Evolutionary conservation across 352 stramenopile species (phyloP), one percentile per base, ranked within the genome.

Genomic region (Phytophthora kernoviae): DNA sequence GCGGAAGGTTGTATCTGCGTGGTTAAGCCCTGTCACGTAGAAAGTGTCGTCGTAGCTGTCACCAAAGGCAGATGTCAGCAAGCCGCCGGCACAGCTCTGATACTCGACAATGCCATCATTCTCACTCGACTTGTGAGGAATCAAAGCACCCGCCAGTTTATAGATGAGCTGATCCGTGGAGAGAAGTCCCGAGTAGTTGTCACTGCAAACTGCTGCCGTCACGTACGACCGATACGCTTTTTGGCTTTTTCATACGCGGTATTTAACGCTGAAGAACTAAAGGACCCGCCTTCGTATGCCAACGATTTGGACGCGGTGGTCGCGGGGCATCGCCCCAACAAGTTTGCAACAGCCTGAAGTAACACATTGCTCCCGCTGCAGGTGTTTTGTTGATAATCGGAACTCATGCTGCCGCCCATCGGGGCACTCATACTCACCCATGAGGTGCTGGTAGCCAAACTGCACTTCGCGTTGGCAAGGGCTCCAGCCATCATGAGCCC

Each of bases 21-120:
- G 76, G 50, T 87, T 88, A n/a, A 87, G 40, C 43, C 71, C 71
- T 7, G 73, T 76, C 50, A 72, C 49, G 52, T 88, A 88, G 59
- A 81, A 79, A 5, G 17, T 46, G 10, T 52, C 70, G 1, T 22
- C 44, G 62, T 78, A 87, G 10, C 34, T 58, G 24, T 66, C 58
- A 36, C 60, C 45, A 34, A 80, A 84, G n/a, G 70, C 70, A 11
- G 54, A 58, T 2, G 41, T 39, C 0, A 63, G 21, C 1, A 82
- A 56, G 0, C 64, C 74, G 8, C 27, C 70, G 5, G 48, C 37
- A 45, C 77, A 87, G 52, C 75, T 84, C 11, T 77, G 47, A 47
- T 62, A 81, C 52, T 81, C 74, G 4, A 87, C 58, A 2, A 73
- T 57, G 26, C 58, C 64, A 27, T 68, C 64, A 33, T 73, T 76